phyloP scores from a whole-genome alignment of 371 early-diverging fungal genomes.

The Syncephalastrum racemosum region DNA sequence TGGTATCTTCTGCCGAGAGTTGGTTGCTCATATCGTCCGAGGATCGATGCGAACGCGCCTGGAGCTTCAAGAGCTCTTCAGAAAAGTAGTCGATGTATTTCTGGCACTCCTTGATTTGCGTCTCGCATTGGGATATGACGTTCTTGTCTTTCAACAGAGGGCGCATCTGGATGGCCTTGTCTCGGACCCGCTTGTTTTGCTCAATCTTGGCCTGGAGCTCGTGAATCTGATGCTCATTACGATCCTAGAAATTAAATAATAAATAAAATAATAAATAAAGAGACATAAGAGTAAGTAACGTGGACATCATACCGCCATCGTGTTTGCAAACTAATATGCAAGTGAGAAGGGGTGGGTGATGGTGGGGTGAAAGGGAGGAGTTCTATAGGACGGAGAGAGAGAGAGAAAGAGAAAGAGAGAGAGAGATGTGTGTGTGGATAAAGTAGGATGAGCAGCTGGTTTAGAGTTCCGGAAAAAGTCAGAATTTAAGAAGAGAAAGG shows the following conservation, averaged over 20 bases:
- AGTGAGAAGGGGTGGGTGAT: no score
- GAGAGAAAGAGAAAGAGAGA: no score
- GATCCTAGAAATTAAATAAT: slow-evolving; percentile 12
- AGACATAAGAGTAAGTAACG: no score
- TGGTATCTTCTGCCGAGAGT: slow-evolving; percentile 7
- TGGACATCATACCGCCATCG: no score
- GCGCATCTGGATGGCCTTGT: slow-evolving; percentile 71
- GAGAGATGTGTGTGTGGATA: no score
- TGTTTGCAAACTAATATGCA: no score
- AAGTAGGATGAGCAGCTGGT: no score
- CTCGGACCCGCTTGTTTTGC: slow-evolving; percentile 66
- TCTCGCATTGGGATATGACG: slow-evolving; percentile 75
- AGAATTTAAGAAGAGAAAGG: no score
- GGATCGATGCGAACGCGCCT: slow-evolving; percentile 29
- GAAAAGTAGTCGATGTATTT: slow-evolving; percentile 83
- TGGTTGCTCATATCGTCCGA: slow-evolving; percentile 12
- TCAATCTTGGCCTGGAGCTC: slow-evolving; percentile 62
- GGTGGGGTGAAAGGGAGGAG: no score
- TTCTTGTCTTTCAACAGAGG: slow-evolving; percentile 66
- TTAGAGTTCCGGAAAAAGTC: no score
- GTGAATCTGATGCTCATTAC: slow-evolving; percentile 26
- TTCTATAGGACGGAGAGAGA: no score
- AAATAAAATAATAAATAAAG: not conserved
- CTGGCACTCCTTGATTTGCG: slow-evolving; percentile 75
- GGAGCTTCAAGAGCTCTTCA: slow-evolving; percentile 63